A percentile compares a stretch with the other conserved stretches of the same genome.
Evolutionary conservation across 2,329 filamentous ascomycete species (phyloP).

Genomic region (Helicocarpus griseus): DNA sequence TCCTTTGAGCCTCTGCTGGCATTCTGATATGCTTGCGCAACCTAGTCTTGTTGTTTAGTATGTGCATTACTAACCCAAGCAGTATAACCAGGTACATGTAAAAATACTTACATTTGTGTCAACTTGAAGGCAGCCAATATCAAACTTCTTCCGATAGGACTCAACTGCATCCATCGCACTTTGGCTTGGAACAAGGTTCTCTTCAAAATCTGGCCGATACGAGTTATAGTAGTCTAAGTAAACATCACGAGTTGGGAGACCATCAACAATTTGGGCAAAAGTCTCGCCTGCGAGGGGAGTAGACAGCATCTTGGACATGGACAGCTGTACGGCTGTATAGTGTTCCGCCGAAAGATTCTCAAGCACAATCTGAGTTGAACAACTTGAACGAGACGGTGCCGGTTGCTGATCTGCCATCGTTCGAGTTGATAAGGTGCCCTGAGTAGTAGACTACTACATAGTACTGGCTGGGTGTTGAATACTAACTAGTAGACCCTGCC

Average conservation of each 20-base stretch:
- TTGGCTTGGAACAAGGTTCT: conserved; percentile 1
- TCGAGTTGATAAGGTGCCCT: no score
- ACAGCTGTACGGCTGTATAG: conserved; percentile 2
- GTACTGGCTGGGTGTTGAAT: no score
- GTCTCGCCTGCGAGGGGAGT: conserved; percentile 4
- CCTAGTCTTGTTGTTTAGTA: conserved; percentile 3
- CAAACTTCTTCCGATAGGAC: neutral
- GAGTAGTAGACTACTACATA: no score
- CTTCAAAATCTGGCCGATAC: neutral
- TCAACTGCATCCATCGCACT: conserved; percentile 1
- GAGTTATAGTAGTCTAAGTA: conserved; percentile 4
- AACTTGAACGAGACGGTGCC: no score
- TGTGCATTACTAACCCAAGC: neutral
- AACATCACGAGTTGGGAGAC: conserved; percentile 8
- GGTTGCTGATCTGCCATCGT: no score
- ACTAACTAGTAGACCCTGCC: no score
- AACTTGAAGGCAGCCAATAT: neutral
- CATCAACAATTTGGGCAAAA: conserved; percentile 8
- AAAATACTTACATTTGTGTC: neutral
- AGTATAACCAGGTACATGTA: neutral
- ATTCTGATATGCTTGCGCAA: conserved; percentile 7
- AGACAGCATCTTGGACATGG: conserved; percentile 6
- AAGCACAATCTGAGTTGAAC: no score
- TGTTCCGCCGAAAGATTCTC: no score
- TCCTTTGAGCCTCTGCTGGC: conserved; percentile 8